Evolutionary conservation across 192 early-diverging fungal species (phyloP).

Genomic region (Coemansia sp.): DNA sequence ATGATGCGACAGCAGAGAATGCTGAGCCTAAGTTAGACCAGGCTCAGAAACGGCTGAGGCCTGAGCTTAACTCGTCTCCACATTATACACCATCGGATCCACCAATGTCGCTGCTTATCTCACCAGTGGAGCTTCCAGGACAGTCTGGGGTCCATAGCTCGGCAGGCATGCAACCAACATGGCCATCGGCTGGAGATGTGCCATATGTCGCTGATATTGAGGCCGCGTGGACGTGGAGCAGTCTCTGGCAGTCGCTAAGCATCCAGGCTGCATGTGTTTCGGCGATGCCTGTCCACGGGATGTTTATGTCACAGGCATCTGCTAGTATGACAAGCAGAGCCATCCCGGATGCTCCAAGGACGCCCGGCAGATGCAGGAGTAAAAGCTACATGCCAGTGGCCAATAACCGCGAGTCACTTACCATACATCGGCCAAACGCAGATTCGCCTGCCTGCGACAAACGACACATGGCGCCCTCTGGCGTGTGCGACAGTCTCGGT

Average conservation of each 20-base stretch:
- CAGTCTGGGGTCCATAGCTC: not conserved
- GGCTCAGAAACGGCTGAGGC: too few species aligned
- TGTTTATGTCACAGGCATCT: not conserved
- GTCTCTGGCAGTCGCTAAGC: constrained; percentile 18
- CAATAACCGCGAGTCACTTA: too few species aligned
- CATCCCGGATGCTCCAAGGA: not conserved
- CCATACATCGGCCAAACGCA: too few species aligned
- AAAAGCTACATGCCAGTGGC: not conserved
- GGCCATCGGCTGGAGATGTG: constrained; percentile 14
- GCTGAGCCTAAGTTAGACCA: too few species aligned
- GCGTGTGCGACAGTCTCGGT: constrained; percentile 1
- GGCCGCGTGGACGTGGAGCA: constrained; percentile 15
- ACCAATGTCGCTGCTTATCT: too few species aligned
- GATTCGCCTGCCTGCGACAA: not conserved
- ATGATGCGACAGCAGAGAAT: too few species aligned
- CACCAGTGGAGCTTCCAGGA: not conserved
- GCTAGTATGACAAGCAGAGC: not conserved
- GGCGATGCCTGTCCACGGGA: constrained; percentile 19
- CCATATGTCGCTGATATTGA: constrained; percentile 21
- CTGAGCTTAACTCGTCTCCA: too few species aligned
- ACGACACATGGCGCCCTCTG: not conserved
- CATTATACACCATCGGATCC: too few species aligned
- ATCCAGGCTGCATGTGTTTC: constrained; percentile 18
- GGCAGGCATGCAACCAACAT: not conserved
- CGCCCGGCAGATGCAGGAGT: not conserved